phyloP scores from a whole-genome alignment of 2,329 filamentous ascomycete species.

The Talaromyces sp. region DNA sequence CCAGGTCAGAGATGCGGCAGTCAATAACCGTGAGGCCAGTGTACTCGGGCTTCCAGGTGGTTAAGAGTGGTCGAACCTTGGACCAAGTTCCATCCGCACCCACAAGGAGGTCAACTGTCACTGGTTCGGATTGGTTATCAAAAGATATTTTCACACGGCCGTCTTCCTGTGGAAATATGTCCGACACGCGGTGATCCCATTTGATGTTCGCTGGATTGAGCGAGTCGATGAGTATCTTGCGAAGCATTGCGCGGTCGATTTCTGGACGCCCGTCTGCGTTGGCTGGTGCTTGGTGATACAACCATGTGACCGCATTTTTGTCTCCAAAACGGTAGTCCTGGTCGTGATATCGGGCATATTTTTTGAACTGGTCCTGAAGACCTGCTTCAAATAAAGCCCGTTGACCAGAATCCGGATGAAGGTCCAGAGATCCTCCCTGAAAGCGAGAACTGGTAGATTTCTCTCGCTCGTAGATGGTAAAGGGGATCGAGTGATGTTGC shows the following conservation, averaged over 20 bases:
- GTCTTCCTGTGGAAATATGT: background rate
- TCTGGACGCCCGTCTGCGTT: slow-evolving; percentile 22
- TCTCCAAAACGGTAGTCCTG: background rate
- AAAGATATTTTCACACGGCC: slow-evolving; percentile 8
- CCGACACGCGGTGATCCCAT: slow-evolving; percentile 23
- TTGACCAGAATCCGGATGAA: slow-evolving; percentile 24
- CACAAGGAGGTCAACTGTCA: slow-evolving; percentile 23
- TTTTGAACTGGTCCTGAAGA: slow-evolving; percentile 24
- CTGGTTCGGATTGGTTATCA: slow-evolving; percentile 17
- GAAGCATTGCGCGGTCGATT: slow-evolving; percentile 25
- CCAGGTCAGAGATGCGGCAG: slow-evolving; percentile 22
- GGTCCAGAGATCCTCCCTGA: slow-evolving; percentile 26
- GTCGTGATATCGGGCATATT: slow-evolving; percentile 14
- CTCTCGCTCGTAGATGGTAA: slow-evolving; percentile 29
- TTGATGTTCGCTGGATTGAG: slow-evolving; percentile 20
- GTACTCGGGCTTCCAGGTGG: slow-evolving; percentile 23
- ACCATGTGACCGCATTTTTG: background rate
- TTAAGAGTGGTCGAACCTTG: slow-evolving; percentile 23
- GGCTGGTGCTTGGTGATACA: background rate
- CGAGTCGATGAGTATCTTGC: slow-evolving; percentile 23
- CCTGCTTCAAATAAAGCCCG: slow-evolving; percentile 22
- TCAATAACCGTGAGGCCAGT: slow-evolving; percentile 20
- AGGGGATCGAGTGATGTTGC: slow-evolving; percentile 3
- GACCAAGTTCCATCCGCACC: slow-evolving; percentile 29
- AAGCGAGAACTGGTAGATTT: slow-evolving; percentile 20